Base-by-base conservation (phyloP, 495 filamentous ascomycete species). In the Lepidopterella palustris region DNA sequence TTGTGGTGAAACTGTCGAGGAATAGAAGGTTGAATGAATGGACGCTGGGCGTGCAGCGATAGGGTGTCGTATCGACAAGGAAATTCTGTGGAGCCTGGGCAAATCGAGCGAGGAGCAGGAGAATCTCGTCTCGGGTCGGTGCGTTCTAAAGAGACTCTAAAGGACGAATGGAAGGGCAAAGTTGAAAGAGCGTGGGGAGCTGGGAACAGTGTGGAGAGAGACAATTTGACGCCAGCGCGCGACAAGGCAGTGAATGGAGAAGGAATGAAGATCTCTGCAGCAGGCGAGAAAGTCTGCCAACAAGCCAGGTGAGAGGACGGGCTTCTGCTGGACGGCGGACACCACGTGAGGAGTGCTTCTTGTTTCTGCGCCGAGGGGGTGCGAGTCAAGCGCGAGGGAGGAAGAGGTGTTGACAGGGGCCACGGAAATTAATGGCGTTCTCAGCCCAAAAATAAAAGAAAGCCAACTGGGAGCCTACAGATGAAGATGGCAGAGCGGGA, bases 41-140 rank as follows among this genome's bases (percentile, higher is more conserved):
- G 47, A 50, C 47, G 47, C 47, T 50, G 47, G 10, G 24, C 23
- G 47, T 50, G 47, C 47, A 50, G 47, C 47, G 47, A 25, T 50
- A 50, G 47, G 25, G 47, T 21, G 47, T 49, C 23, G 45, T 42
- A 42, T 42, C 35, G 35, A 42, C 35, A 50, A 50, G 47, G 47
- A 50, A 50, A 50, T 50, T 42, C 35, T 18, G n/a, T 42, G 8
- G 47, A 24, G 18, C 47, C 15, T 25, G 15, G 47, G n/a, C n/a
- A 27, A 50, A 27, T 50, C 20, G 21, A 24, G 25, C 20, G 21
- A 24, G 25, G 18, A 24, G 47, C 47, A 27, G 24, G 47, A 24
- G 47, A 9, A 25, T 13, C 20, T 50, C 3, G 2, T 18, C 35
- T 11, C 13, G 35, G 35, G 47, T 50, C 47, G 47, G 25, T 24